Evolutionary conservation across 1,284 basidiomycete genomes (phyloP).

Genomic region (Heliocybe sulcata): DNA sequence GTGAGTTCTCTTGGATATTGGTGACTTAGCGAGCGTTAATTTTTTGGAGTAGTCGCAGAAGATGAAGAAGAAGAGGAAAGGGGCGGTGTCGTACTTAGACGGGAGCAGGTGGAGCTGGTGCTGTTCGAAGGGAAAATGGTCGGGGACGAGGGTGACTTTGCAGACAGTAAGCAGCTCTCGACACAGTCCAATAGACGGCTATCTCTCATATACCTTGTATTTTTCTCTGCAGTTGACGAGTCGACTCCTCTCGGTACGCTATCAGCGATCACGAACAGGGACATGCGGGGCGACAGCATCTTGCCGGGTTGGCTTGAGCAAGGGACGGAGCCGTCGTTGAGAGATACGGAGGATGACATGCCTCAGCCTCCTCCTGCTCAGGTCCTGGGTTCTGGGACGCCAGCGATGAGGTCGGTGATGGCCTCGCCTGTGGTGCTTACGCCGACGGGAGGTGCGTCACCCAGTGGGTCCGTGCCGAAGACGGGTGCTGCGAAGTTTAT

Average conservation of each 20-base stretch:
- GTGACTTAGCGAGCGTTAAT: not conserved
- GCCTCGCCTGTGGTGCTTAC: slow-evolving; percentile 43
- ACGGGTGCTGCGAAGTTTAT: slow-evolving; percentile 35
- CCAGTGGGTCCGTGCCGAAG: slow-evolving; percentile 21
- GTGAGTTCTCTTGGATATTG: not conserved
- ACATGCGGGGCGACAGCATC: slow-evolving; percentile 28
- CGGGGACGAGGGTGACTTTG: not conserved
- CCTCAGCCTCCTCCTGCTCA: slow-evolving; percentile 24
- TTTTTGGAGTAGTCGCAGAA: slow-evolving; percentile 13
- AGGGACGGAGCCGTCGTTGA: slow-evolving; percentile 21
- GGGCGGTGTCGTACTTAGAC: slow-evolving; percentile 70
- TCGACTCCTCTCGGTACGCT: slow-evolving; percentile 49
- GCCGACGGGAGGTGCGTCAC: slow-evolving; percentile 37
- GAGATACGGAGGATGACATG: slow-evolving; percentile 49
- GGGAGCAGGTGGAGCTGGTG: slow-evolving; percentile 76
- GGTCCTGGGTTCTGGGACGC: slow-evolving; percentile 4
- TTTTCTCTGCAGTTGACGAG: slow-evolving; percentile 26
- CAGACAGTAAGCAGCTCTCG: not conserved
- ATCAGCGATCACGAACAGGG: slow-evolving; percentile 45
- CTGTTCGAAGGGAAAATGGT: slow-evolving; percentile 66
- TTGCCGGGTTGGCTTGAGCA: slow-evolving; percentile 31
- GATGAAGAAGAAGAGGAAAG: slow-evolving; percentile 36
- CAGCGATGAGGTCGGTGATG: not conserved
- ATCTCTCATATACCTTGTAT: not conserved
- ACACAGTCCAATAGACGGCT: not conserved